Conservation (phyloP, 441 rosid species). For the Brassica balearica region DNA sequence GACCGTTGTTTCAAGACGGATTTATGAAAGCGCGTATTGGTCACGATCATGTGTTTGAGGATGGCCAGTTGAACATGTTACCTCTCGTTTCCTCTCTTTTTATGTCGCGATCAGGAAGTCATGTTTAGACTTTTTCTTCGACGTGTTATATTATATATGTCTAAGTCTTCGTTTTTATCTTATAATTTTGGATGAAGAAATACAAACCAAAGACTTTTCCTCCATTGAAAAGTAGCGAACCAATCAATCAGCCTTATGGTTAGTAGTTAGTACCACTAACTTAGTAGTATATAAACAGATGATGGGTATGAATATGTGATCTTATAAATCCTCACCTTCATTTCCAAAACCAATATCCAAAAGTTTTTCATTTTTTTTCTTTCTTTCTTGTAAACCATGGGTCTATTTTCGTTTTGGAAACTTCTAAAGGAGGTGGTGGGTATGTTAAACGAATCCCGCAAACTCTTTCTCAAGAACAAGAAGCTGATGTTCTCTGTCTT, state of each 20-base stretch:
- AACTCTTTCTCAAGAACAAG: conserved; percentile 51
- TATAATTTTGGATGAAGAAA: conserved; percentile 9
- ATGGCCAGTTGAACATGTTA: conserved; percentile 3
- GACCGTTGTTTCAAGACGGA: conserved; percentile 23
- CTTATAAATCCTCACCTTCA: neutral
- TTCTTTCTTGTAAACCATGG: conserved; percentile 40
- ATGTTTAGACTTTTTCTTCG: conserved; percentile 23
- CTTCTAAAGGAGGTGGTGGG: conserved; percentile 29
- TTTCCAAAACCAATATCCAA: conserved; percentile 24
- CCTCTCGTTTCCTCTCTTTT: neutral
- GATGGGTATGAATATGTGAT: too few species aligned
- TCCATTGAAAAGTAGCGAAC: conserved; percentile 4
- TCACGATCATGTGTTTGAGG: conserved; percentile 14
- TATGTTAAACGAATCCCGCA: conserved; percentile 47
- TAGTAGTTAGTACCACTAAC: neutral
- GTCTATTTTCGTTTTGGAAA: neutral
- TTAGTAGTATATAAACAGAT: conserved; percentile 33
- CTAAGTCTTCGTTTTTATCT: conserved; percentile 19
- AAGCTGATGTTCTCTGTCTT: conserved; percentile 50
- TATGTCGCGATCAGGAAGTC: conserved; percentile 22
- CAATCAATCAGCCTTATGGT: conserved; percentile 1
- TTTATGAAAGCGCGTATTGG: neutral
- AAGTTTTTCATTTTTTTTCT: conserved; percentile 21
- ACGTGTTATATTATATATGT: conserved; percentile 4
- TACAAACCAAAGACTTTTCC: conserved; percentile 18